A percentile compares a stretch with the other conserved stretches of the same genome.
Conservation (phyloP, 129 eudicot genomes). For the Kitagawia praeruptora region DNA sequence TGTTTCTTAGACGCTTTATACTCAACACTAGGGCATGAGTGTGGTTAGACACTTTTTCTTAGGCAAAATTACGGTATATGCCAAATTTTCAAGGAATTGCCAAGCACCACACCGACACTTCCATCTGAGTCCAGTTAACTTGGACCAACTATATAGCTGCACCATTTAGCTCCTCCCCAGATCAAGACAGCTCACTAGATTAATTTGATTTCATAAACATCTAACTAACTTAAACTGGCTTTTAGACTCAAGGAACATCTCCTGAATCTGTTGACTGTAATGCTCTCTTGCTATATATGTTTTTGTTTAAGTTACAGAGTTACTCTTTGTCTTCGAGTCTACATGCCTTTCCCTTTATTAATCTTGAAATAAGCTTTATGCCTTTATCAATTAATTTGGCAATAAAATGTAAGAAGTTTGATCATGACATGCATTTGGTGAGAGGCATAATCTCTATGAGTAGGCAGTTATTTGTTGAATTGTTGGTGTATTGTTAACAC, state of each 20-base stretch:
- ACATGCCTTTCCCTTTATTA: background rate
- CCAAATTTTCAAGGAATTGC: background rate
- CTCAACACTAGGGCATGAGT: background rate
- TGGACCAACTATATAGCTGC: background rate
- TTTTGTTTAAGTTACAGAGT: background rate
- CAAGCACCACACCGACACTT: background rate
- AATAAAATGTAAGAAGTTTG: background rate
- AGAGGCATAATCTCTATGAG: background rate
- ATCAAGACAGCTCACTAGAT: background rate
- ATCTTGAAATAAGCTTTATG: background rate
- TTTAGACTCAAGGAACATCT: background rate
- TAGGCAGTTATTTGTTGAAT: background rate
- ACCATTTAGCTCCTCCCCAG: background rate
- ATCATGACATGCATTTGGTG: background rate
- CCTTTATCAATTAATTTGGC: no score
- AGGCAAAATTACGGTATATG: background rate
- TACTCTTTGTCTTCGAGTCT: background rate
- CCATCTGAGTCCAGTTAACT: background rate
- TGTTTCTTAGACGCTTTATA: background rate
- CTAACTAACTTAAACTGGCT: background rate
- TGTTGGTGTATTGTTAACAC: background rate
- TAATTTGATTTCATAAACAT: background rate
- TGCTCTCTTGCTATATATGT: background rate
- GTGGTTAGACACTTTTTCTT: background rate
- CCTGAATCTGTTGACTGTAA: background rate